phyloP scores from a whole-genome alignment of 805 yeast species.

The Ogataea nonfermentans region DNA sequence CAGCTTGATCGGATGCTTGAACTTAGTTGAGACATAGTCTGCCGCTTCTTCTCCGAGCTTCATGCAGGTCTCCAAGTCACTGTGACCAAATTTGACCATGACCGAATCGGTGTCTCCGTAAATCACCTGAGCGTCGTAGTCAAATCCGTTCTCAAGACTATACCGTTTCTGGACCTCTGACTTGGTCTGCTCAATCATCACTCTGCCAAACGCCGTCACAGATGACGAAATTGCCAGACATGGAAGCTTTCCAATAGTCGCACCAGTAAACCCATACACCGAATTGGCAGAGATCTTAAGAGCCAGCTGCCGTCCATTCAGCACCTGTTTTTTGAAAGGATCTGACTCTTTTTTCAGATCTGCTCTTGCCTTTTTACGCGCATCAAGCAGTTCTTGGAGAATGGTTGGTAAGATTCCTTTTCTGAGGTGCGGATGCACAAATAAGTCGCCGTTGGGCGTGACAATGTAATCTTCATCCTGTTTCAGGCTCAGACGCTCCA shows the following conservation, averaged over 20 bases:
- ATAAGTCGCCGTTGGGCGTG: constrained; percentile 91
- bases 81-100: constrained; percentile 93
- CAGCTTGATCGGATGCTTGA: constrained; percentile 82
- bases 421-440: constrained; percentile 66
- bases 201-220: constrained; percentile 93
- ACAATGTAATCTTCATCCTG: constrained; percentile 76
- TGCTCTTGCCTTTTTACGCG: constrained; percentile 89
- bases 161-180: constrained; percentile 79
- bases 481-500: constrained; percentile 58
- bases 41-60: constrained; percentile 94
- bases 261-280: constrained; percentile 98
- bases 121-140: constrained; percentile 84
- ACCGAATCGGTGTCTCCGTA: constrained; percentile 99
- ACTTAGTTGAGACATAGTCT: constrained; percentile 71
- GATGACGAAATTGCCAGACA: constrained; percentile 96
- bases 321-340: constrained; percentile 88
- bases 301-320: constrained; percentile 97
- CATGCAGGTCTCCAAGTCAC: constrained; percentile 83
- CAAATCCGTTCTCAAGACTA: constrained; percentile 75
- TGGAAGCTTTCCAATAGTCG: constrained; percentile 95
- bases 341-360: constrained; percentile 92
- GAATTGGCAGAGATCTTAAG: constrained; percentile 96
- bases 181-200: constrained; percentile 93
- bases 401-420: constrained; percentile 92
- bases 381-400: constrained; percentile 80